Evolutionary conservation across 768 basidiomycete genomes (phyloP).

Genomic region (Phanerodontia chrysosporium): DNA sequence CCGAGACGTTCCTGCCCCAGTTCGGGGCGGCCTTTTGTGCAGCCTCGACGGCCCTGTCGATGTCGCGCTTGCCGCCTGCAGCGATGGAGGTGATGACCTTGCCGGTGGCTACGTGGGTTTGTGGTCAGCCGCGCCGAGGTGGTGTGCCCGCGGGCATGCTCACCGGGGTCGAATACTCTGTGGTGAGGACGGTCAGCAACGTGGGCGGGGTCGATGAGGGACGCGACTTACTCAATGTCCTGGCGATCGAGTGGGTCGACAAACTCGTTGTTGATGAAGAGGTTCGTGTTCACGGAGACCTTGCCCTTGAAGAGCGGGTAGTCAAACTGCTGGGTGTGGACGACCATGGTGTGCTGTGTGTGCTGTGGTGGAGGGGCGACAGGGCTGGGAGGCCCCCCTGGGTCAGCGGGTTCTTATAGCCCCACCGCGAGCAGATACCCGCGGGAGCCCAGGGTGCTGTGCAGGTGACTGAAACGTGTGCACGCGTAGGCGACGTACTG

Average conservation of each 20-base stretch:
- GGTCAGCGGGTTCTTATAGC: not conserved
- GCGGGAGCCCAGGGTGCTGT: too few relatives aligned
- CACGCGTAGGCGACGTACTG: too few relatives aligned
- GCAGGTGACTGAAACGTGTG: too few relatives aligned
- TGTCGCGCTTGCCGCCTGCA: conserved; percentile 35
- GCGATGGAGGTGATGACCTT: conserved; percentile 31
- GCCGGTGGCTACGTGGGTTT: conserved; percentile 29
- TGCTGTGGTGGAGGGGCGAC: not conserved
- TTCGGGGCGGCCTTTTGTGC: conserved; percentile 33
- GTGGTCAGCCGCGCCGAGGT: not conserved
- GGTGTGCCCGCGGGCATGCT: not conserved
- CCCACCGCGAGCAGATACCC: not conserved
- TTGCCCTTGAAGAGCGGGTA: conserved; percentile 22
- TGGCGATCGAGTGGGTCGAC: conserved; percentile 8
- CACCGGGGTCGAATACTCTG: conserved; percentile 10
- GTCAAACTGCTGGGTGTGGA: conserved; percentile 23
- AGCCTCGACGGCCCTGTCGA: conserved; percentile 41
- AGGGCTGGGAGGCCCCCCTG: not conserved
- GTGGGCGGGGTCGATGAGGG: not conserved
- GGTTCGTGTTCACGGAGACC: conserved; percentile 27
- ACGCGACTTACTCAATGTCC: conserved; percentile 9
- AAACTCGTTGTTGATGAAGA: conserved; percentile 39
- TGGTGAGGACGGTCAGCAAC: not conserved
- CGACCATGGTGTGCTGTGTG: not conserved
- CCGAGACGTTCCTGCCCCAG: conserved; percentile 35